Evolutionary conservation across 768 basidiomycete species (phyloP).

Genomic region (Rhodotorula babjevae): DNA sequence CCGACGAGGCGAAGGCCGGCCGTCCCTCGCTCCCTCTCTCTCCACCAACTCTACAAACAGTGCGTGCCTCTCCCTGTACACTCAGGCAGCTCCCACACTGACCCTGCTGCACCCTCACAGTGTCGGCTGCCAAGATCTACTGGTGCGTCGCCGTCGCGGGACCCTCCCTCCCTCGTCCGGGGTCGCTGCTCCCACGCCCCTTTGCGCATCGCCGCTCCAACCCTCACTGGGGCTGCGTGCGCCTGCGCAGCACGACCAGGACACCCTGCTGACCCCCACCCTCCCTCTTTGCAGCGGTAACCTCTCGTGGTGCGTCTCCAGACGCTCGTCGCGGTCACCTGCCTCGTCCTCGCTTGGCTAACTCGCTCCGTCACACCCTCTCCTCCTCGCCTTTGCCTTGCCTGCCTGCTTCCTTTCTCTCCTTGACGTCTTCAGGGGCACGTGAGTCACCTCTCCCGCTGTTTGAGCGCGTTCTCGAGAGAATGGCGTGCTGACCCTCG

Average conservation of each 20-base stretch:
- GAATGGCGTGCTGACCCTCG: neutral
- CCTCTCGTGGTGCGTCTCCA: slow-evolving; percentile 32
- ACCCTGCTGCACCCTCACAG: no score
- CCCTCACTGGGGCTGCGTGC: neutral
- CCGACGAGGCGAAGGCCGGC: no score
- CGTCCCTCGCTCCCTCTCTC: neutral
- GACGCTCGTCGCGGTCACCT: no score
- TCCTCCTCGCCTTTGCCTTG: no score
- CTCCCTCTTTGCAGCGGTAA: slow-evolving; percentile 9
- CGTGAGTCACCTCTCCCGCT: neutral
- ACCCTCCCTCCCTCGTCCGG: no score
- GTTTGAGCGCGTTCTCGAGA: no score
- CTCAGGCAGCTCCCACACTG: neutral
- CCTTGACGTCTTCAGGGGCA: neutral
- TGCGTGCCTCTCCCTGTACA: neutral
- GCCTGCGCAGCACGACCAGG: neutral
- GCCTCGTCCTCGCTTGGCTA: no score
- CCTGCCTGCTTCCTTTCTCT: no score
- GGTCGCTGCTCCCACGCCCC: no score
- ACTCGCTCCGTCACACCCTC: no score
- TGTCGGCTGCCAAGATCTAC: slow-evolving; percentile 34
- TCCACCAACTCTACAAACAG: no score
- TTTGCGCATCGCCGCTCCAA: no score
- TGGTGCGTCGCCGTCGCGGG: slow-evolving; percentile 20
- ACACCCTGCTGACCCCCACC: neutral